These are phyloP conservation scores for Brettanomyces bruxellensis DNA, from an alignment of 805 yeast genomes.

Conservation along the genomic window DNA sequence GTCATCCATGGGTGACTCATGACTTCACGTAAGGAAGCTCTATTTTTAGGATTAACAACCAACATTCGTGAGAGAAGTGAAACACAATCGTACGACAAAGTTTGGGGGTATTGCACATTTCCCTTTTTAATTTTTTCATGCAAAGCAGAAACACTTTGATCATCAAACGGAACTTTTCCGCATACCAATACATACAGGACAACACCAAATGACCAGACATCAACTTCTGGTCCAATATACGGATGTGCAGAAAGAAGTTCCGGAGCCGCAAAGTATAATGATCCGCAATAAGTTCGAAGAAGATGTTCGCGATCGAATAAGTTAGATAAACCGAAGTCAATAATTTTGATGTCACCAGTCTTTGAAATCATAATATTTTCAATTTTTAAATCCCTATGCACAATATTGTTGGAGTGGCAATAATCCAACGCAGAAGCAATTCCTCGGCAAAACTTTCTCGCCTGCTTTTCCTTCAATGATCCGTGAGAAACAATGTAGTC, in stretches of 20 bases:
- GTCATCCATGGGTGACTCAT: constrained; percentile 92
- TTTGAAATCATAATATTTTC: constrained; percentile 93
- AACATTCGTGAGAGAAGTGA: constrained; percentile 80
- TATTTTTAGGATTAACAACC: constrained; percentile 75
- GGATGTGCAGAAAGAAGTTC: constrained; percentile 89
- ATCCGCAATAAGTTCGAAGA: constrained; percentile 93
- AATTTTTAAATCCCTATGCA: constrained; percentile 92
- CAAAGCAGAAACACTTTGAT: constrained; percentile 80
- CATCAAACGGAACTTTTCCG: constrained; percentile 98
- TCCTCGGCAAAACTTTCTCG: constrained; percentile 90
- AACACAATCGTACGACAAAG: constrained; percentile 70
- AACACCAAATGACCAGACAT: constrained; percentile 97
- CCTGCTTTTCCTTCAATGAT: constrained; percentile 84
- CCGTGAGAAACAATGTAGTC: constrained; percentile 98
- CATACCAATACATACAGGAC: constrained; percentile 91
- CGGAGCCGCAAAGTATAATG: constrained; percentile 97
- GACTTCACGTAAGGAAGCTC: constrained; percentile 75
- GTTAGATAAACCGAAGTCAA: constrained; percentile 93
- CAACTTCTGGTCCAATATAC: constrained; percentile 94
- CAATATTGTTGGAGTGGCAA: constrained; percentile 89
- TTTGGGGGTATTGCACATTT: constrained; percentile 81
- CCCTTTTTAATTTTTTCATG: constrained; percentile 94
- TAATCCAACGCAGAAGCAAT: constrained; percentile 91
- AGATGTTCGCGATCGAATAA: constrained; percentile 62
- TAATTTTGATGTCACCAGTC: constrained; percentile 88